Base-by-base conservation (phyloP, 768 basidiomycete species). In the Panellus pusillus region DNA sequence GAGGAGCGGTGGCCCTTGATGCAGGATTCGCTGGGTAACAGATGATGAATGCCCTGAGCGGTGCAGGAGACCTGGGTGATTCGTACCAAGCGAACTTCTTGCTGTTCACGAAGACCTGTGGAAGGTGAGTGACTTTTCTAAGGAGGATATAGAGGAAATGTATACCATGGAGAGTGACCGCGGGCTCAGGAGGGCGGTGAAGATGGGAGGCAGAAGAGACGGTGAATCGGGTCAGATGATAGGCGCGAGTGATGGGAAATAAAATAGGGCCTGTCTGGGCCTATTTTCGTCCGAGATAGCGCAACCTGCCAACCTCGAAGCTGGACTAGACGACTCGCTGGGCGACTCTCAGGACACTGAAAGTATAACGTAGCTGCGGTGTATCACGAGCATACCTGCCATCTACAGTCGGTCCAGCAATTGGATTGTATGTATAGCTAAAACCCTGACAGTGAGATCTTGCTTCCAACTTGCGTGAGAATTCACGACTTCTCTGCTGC, bases 1-100 rank as follows among this genome's bases (percentile, higher is more conserved):
- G 92, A 93, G 12, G 93, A 94, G 48, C 94, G 85, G 65, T 97
- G 93, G 0, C 94, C 94, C 72, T 94, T 94, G 67, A 95, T 94
- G 70, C 94, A 97, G 12, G 91, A 87, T 74, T 89, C 89, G 70
- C 93, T 94, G 63, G 18, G 31, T 32, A 31, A 14, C 24, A 45
- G 37, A 32, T 15, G 29, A 18, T 46, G 35, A 58, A 58, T 32
- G 58, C 46, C 53, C 44, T 15, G 31, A 8, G n/a, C 20, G 19
- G 29, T 28, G 57, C 8, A 32, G 19, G 29, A 42, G 35, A 31
- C 27, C 18, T 12, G 14, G 28, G 19, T 39, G 37, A 37, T 44
- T 66, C 74, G 32, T 64, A 89, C 89, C 89, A 92, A 36, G 90
- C 89, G 68, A 80, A 82, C 69, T 82, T 82, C 77, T 86, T 83